A percentile compares a stretch with the other conserved stretches of the same genome.
Conservation (phyloP, 2,329 filamentous ascomycete species). For the Verticillium dahliae region DNA sequence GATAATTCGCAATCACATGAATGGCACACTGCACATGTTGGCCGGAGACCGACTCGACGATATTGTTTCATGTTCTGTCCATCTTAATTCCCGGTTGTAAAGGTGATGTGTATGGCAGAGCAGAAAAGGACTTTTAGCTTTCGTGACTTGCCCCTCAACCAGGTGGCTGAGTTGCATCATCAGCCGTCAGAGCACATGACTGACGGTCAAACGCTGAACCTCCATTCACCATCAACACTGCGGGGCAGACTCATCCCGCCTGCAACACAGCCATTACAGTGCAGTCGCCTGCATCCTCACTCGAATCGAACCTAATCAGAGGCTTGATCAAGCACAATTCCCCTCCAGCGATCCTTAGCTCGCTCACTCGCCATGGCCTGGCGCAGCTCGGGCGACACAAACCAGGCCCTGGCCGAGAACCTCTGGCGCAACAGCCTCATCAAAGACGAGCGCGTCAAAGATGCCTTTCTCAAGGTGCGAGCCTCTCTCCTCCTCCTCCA, state of each 20-base stretch:
- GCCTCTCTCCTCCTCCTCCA: background rate
- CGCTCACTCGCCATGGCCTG: slow-evolving; percentile 66
- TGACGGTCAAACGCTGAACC: background rate
- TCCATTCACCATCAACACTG: background rate
- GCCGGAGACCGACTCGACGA: background rate
- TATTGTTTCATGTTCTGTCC: background rate
- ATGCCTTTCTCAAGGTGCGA: slow-evolving; percentile 69
- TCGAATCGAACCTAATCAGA: background rate
- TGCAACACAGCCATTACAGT: background rate
- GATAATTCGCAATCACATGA: background rate
- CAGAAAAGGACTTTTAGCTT: background rate
- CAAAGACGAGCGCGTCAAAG: slow-evolving; percentile 61
- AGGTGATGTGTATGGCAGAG: too few relatives aligned
- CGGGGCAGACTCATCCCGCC: background rate
- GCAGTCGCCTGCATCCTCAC: background rate
- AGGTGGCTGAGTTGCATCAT: background rate
- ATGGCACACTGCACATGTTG: background rate
- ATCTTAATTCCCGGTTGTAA: too few relatives aligned
- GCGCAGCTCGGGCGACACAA: slow-evolving; percentile 71
- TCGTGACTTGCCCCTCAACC: background rate
- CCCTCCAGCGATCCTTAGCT: background rate
- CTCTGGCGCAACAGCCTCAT: slow-evolving; percentile 68
- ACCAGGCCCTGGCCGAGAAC: slow-evolving; percentile 71
- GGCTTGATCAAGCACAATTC: background rate
- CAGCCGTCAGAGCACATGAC: background rate